Percentiles rank a stretch among this genome's conserved stretches.
Evolutionary conservation across 805 yeast genomes (phyloP).

Genomic region (Hanseniaspora occidentalis): DNA sequence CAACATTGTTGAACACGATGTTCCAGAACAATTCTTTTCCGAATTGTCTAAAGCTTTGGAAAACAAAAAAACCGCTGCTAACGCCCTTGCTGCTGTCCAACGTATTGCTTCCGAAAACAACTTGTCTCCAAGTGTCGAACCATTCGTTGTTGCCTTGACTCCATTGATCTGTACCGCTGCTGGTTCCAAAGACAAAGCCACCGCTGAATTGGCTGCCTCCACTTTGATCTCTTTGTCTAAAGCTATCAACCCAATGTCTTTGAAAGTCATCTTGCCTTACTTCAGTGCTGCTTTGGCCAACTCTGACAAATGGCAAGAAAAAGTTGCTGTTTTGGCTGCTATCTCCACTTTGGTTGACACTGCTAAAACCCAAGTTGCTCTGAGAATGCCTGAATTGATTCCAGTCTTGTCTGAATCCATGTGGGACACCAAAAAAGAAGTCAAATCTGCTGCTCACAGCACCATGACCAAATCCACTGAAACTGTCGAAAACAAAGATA

Average conservation of each 20-base stretch:
- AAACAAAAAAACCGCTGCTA: conserved; percentile 71
- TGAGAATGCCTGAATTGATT: conserved; percentile 98
- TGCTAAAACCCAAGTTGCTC: conserved; percentile 91
- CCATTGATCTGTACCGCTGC: conserved; percentile 59
- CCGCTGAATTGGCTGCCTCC: conserved; percentile 58
- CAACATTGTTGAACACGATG: conserved; percentile 96
- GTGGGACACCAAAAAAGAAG: conserved; percentile 99
- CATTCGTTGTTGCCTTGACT: conserved; percentile 74
- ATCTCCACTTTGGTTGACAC: conserved; percentile 80
- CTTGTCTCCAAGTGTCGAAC: conserved; percentile 90
- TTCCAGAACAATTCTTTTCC: conserved; percentile 77
- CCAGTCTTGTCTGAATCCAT: conserved; percentile 98
- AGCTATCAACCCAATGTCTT: conserved; percentile 83
- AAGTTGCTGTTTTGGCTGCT: conserved; percentile 79
- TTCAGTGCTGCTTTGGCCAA: conserved; percentile 52
- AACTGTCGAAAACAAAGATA: conserved; percentile 99
- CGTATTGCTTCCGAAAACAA: conserved; percentile 75
- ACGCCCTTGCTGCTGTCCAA: conserved; percentile 71
- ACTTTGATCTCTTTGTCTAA: conserved; percentile 69
- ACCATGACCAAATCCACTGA: conserved; percentile 95
- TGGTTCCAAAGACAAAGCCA: conserved; percentile 81
- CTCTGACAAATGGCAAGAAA: conserved; percentile 96
- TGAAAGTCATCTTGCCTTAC: conserved; percentile 81
- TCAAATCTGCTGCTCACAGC: conserved; percentile 89
- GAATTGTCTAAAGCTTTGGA: conserved; percentile 63